Evolutionary conservation across 73 alveolate species (phyloP), one percentile per base, ranked within the genome.

Genomic region (Paramecium octaurelia): DNA sequence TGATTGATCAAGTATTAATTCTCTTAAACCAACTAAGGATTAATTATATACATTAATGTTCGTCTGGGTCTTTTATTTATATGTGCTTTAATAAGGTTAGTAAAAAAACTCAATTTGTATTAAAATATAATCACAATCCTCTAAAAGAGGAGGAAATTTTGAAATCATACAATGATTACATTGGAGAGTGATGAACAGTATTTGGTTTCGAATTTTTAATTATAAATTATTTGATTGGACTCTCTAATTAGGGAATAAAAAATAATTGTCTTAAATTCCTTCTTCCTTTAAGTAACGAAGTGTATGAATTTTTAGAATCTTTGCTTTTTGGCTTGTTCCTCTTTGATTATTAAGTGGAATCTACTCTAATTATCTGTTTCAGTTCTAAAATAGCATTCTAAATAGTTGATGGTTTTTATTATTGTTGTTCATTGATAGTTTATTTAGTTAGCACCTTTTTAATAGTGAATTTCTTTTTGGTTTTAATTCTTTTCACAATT

Each of bases 191-290:
- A 64, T 64, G 84, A 31, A 34, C 84, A 31, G 84, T 64, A 64
- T 64, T 64, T 11, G 84, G 84, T 64, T 64, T 64, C 42, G 84
- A 64, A 64, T 64, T 23, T 64, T 34, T 64, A 23, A 64, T 64
- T 6, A 64, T 64, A 64, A 64, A 64, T 34, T 64, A 64, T 64
- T 64, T 64, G 84, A 64, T 64, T 64, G 84, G 84, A 64, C 84
- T 64, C 46, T 64, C 42, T 6, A 31, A 31, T 64, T 64, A 34
- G 4, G 84, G 84, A 31, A 64, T 64, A 64, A 64, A 20, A 34
- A 64, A 64, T 34, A 64, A 34, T 64, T 64, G 27, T 64, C 50
- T 64, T 27, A 64, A 34, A 64, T 64, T 64, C 46, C 84, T 64
- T 64, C 84, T 64, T 2, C 84, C 84, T 64, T 64, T 64, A 34